Conservation (phyloP, 2,329 filamentous ascomycete genomes). For the Trichoderma sp. region DNA sequence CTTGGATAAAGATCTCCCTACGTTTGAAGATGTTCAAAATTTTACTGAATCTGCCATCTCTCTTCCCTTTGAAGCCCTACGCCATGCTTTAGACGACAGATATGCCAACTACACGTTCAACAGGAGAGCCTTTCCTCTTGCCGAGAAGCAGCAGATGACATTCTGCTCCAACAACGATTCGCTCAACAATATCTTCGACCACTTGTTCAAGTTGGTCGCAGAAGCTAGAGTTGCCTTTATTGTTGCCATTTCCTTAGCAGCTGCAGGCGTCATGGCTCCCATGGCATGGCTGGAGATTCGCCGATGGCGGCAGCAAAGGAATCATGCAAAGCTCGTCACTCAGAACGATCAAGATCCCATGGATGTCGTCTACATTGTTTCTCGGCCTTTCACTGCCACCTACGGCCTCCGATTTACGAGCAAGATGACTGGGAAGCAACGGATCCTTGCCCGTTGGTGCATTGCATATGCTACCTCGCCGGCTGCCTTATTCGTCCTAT, state of each 20-base stretch:
- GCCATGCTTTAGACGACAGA: constrained; percentile 69
- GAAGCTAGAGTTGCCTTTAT: constrained; percentile 76
- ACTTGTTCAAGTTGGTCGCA: constrained; percentile 67
- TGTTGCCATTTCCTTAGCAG: constrained; percentile 71
- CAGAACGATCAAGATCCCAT: constrained; percentile 74
- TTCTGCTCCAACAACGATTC: constrained; percentile 88
- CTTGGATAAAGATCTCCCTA: constrained; percentile 79
- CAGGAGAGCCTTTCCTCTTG: constrained; percentile 76
- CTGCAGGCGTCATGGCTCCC: constrained; percentile 72
- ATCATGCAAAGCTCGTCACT: constrained; percentile 68
- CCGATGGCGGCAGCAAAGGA: constrained; percentile 73
- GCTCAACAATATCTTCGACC: constrained; percentile 82
- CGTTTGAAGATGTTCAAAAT: constrained; percentile 82
- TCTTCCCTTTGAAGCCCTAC: constrained; percentile 80
- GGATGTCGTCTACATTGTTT: constrained; percentile 87
- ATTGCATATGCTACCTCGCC: constrained; percentile 86
- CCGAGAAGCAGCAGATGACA: constrained; percentile 76
- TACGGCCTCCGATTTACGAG: constrained; percentile 72
- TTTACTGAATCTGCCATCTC: constrained; percentile 75
- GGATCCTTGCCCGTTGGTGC: constrained; percentile 79
- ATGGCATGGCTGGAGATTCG: constrained; percentile 82
- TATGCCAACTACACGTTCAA: constrained; percentile 79
- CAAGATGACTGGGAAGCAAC: constrained; percentile 65
- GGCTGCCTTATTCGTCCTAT: constrained; percentile 83
- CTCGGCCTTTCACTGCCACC: constrained; percentile 74